Percentiles rank a stretch among this genome's conserved stretches.
These are phyloP conservation scores for Lablab purpureus DNA, from an alignment of 306 rosid genomes.

Conservation along the genomic window DNA sequence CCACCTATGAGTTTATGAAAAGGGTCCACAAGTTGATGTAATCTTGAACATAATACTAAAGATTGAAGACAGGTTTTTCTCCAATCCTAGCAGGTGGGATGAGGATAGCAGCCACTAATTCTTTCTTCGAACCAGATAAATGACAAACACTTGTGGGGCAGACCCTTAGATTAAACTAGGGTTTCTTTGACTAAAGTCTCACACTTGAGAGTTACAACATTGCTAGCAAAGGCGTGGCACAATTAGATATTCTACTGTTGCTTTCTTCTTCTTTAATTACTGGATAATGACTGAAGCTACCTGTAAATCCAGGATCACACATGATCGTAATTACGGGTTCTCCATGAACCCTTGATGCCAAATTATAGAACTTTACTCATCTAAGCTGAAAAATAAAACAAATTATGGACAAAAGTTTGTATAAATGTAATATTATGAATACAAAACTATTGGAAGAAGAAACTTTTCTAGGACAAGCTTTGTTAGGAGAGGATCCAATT, in stretches of 20 bases:
- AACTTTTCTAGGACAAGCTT: no score
- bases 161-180: not conserved
- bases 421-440: no score
- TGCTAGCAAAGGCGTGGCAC: constrained; percentile 28
- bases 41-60: constrained; percentile 15
- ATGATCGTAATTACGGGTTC: not conserved
- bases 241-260: constrained; percentile 20
- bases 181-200: constrained; percentile 18
- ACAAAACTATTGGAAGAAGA: no score
- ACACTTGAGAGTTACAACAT: not conserved
- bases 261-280: constrained; percentile 24
- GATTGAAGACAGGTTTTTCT: constrained; percentile 22
- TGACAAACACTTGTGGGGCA: constrained; percentile 37
- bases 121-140: constrained; percentile 1
- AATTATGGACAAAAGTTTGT: not conserved
- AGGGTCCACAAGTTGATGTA: constrained; percentile 48
- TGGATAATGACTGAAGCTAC: not conserved
- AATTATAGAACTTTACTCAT: not conserved
- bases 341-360: not conserved
- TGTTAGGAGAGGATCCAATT: no score
- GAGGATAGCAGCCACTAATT: constrained; percentile 19
- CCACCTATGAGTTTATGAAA: constrained; percentile 21
- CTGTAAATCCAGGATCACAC: not conserved
- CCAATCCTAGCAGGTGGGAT: constrained; percentile 31
- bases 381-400: not conserved